Evolutionary conservation across 2,329 filamentous ascomycete genomes (phyloP), one percentile per base, ranked within the genome.

Genomic region (Stagonosporopsis vannaccii): DNA sequence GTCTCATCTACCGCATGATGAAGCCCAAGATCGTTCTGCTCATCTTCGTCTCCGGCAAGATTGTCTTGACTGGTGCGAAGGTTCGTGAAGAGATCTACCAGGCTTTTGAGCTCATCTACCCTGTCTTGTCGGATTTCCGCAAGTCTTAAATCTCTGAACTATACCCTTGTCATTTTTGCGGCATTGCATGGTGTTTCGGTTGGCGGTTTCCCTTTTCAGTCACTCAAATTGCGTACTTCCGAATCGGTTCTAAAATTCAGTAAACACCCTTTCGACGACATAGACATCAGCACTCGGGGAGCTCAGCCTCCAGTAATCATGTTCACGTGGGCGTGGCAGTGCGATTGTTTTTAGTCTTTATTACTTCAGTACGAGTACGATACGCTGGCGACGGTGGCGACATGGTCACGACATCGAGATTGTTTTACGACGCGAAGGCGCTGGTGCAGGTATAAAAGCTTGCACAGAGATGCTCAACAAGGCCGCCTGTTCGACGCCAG

Each of bases 1-100:
- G 95, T 87, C 88, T 99, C 48, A 99, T 99, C 81, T 99, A 99
- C 81, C 92, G 95, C 77, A 99, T 99, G 95, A 97, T 98, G 84
- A 98, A 98, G 84, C 95, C 95, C 19, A 98, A 98, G 87, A 97
- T 98, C 67, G 94, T 98, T 50, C 87, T 98, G 23, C 83, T 98
- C 74, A 97, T 99, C 78, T 98, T 98, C 82, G 94, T 98, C 72
- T 95, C 90, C 72, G 95, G 94, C 74, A 98, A 98, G 85, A 98
- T 98, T 61, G 95, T 98, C 72, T 85, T 98, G 75, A 98, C 95
- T 37, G 95, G 95, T 73, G 95, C 95, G 66, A 98, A 99, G 77
- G 93, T 98, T 64, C 90, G 95, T 69, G 95, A 99, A 79, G 95
- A 98, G 81, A 98, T 99, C 67, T 77, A 77, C 66, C 73, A 76